A percentile compares a stretch with the other conserved stretches of the same genome.
Evolutionary conservation across 2,329 filamentous ascomycete genomes (phyloP).

Genomic region (Cephalotrichum gorgonifer): DNA sequence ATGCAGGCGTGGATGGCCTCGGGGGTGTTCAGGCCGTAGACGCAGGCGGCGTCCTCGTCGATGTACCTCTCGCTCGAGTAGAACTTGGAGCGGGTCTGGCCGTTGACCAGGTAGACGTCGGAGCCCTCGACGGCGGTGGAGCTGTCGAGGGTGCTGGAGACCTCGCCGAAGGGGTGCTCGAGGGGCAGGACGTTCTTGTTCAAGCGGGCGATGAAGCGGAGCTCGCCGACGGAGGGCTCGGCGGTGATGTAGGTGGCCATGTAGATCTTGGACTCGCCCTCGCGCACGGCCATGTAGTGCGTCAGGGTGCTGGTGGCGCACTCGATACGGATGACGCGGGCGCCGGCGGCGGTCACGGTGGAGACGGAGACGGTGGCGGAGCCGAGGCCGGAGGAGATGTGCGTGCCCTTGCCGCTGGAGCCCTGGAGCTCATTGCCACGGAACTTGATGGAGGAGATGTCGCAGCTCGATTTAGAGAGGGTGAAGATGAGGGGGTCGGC

Average conservation of each 20-base stretch:
- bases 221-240: conserved; percentile 45
- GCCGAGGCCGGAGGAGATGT: conserved; percentile 50
- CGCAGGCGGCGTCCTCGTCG: conserved; percentile 55
- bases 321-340: conserved; percentile 48
- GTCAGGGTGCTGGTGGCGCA: conserved; percentile 50
- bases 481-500: conserved; percentile 38
- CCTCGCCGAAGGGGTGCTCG: conserved; percentile 42
- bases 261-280: conserved; percentile 49
- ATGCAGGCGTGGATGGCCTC: conserved; percentile 48
- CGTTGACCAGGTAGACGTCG: conserved; percentile 47
- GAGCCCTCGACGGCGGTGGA: conserved; percentile 45
- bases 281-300: conserved; percentile 52
- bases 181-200: conserved; percentile 36
- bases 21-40: conserved; percentile 31
- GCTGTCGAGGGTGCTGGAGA: conserved; percentile 43
- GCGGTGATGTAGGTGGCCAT: conserved; percentile 53
- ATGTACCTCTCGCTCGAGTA: conserved; percentile 62
- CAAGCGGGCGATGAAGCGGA: conserved; percentile 55
- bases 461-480: conserved; percentile 43
- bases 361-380: conserved; percentile 42
- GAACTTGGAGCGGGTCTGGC: conserved; percentile 59
- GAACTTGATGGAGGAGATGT: conserved; percentile 54
- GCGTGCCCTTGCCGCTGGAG: conserved; percentile 32
- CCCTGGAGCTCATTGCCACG: conserved; percentile 50
- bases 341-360: conserved; percentile 16